phyloP scores from a whole-genome alignment of 1,284 basidiomycete genomes.

The Moesziomyces antarcticus region DNA sequence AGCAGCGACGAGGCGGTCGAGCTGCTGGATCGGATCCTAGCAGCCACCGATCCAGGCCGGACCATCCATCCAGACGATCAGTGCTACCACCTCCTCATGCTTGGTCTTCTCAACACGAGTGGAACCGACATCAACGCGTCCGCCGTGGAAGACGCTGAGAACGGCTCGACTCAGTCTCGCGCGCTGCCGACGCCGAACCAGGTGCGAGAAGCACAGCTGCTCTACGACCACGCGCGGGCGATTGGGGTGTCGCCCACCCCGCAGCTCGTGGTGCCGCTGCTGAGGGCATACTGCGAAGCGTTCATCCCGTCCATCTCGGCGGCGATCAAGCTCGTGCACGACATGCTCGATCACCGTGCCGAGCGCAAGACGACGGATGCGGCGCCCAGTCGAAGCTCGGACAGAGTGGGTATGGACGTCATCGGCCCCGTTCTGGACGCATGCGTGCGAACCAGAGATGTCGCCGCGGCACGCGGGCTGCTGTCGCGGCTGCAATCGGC shows the following conservation, averaged over 20 bases:
- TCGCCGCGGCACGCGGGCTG: slow-evolving; percentile 25
- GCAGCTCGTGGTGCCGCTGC: slow-evolving; percentile 44
- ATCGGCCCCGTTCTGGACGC: slow-evolving; percentile 43
- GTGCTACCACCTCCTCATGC: slow-evolving; percentile 32
- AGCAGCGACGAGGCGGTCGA: slow-evolving; percentile 55
- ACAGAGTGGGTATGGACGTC: slow-evolving; percentile 8
- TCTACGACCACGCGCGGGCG: slow-evolving; percentile 46
- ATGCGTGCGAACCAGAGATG: slow-evolving; percentile 43
- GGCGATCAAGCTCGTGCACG: slow-evolving; percentile 43
- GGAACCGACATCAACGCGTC: background rate
- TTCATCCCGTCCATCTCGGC: slow-evolving; percentile 51
- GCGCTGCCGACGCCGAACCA: slow-evolving; percentile 35
- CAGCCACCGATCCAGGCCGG: slow-evolving; percentile 14
- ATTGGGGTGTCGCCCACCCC: slow-evolving; percentile 28
- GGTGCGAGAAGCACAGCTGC: slow-evolving; percentile 45
- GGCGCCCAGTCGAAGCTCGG: background rate
- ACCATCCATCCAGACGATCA: slow-evolving; percentile 12
- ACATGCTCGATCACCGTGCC: slow-evolving; percentile 22
- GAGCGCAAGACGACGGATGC: background rate
- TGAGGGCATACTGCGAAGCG: slow-evolving; percentile 52
- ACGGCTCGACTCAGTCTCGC: background rate
- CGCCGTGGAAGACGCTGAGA: background rate
- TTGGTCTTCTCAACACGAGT: slow-evolving; percentile 10
- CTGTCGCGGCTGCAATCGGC: slow-evolving; percentile 24
- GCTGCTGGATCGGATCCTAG: slow-evolving; percentile 25